phyloP scores from a whole-genome alignment of 2,329 filamentous ascomycete genomes.

The Nemania sp. region DNA sequence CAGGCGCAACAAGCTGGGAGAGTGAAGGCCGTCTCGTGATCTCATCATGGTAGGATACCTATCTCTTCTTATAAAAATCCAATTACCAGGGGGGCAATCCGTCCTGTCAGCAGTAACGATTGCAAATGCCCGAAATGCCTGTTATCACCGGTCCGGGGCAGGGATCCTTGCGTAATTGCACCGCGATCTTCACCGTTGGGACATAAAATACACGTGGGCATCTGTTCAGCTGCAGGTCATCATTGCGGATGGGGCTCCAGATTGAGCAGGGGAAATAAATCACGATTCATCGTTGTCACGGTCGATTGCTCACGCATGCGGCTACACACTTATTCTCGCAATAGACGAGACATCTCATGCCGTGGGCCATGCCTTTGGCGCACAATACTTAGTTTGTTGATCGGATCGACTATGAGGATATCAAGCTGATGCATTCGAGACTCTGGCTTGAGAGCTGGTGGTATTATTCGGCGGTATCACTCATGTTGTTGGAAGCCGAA shows the following conservation, averaged over 20 bases:
- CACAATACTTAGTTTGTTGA: neutral
- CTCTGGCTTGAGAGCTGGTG: neutral
- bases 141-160: constrained; percentile 24
- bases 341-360: neutral
- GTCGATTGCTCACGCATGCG: neutral
- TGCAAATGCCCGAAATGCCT: constrained; percentile 19
- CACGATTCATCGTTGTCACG: neutral
- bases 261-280: constrained; percentile 8
- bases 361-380: neutral
- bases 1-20: constrained; percentile 6
- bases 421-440: neutral
- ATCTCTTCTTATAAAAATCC: constrained; percentile 24
- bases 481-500: neutral
- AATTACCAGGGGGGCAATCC: constrained; percentile 4
- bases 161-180: constrained; percentile 27
- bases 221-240: constrained; percentile 19
- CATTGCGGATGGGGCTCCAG: constrained; percentile 15
- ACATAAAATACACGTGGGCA: constrained; percentile 28
- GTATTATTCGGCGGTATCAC: neutral
- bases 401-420: neutral
- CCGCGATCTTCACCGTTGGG: constrained; percentile 27
- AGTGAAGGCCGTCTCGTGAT: constrained; percentile 15
- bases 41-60: constrained; percentile 12
- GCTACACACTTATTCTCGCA: neutral
- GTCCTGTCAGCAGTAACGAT: constrained; percentile 28